Percentiles rank a stretch among this genome's conserved stretches.
phyloP scores from a whole-genome alignment of 2,329 filamentous ascomycete species.

The Fusarium domesticum region DNA sequence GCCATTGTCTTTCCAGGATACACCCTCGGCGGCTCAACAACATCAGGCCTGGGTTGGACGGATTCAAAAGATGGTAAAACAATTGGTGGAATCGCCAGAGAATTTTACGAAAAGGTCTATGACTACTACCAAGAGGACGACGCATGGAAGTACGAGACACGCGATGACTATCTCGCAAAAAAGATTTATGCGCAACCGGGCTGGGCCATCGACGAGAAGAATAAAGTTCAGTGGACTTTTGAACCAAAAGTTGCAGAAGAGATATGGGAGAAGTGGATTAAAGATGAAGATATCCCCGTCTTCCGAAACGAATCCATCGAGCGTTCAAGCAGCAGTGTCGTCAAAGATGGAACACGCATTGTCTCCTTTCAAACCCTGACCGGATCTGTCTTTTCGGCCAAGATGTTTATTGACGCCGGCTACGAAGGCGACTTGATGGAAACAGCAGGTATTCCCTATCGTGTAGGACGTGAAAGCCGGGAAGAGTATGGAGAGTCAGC shows the following conservation, averaged over 20 bases:
- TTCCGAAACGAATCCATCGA: conserved; percentile 18
- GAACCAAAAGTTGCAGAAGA: conserved; percentile 21
- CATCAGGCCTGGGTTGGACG: conserved; percentile 21
- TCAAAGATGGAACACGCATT: conserved; percentile 14
- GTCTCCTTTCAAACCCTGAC: conserved; percentile 13
- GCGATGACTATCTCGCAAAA: conserved; percentile 9
- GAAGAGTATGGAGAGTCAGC: conserved; percentile 13
- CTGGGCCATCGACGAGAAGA: conserved; percentile 16
- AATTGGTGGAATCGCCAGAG: conserved; percentile 20
- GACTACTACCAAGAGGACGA: conserved; percentile 11
- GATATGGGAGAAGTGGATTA: conserved; percentile 19
- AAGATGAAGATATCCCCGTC: conserved; percentile 16
- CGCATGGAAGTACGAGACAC: conserved; percentile 15
- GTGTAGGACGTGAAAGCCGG: conserved; percentile 15
- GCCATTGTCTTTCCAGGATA: conserved; percentile 19
- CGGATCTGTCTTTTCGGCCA: conserved; percentile 11
- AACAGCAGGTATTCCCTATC: conserved; percentile 15
- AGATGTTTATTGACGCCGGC: conserved; percentile 23
- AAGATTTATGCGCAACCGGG: conserved; percentile 20
- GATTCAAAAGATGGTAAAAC: conserved; percentile 20
- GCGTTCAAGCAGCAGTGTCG: conserved; percentile 8
- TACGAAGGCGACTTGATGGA: conserved; percentile 24
- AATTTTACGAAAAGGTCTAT: conserved; percentile 18
- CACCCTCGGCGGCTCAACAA: conserved; percentile 18
- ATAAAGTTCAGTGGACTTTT: conserved; percentile 22